These are phyloP conservation scores for Luzula sylvatica DNA, from an alignment of 176 grass and related monocot species.

Conservation along the genomic window DNA sequence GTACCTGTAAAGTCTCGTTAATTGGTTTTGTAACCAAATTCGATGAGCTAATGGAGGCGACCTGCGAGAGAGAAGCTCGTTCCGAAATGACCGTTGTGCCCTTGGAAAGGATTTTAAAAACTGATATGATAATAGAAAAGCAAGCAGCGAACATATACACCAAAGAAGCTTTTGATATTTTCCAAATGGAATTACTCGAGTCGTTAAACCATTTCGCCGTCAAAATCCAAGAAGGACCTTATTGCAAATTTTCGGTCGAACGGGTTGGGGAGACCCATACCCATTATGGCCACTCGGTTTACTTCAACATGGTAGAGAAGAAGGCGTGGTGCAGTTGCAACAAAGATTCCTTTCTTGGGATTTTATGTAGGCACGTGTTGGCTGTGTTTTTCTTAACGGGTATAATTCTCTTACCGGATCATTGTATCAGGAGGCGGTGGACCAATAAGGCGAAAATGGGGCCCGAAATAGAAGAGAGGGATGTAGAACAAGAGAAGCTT, in stretches of 20 bases:
- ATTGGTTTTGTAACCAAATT: conserved; percentile 51
- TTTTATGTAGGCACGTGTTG: conserved; percentile 81
- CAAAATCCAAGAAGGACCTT: conserved; percentile 65
- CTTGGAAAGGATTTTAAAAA: conserved; percentile 58
- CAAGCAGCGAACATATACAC: conserved; percentile 72
- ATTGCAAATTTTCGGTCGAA: conserved; percentile 66
- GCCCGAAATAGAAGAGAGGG: conserved; percentile 27
- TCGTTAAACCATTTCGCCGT: conserved; percentile 50
- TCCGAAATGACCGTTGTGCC: conserved; percentile 39
- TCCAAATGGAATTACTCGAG: conserved; percentile 71
- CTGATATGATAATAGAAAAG: conserved; percentile 58
- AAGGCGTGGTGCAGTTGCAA: conserved; percentile 80
- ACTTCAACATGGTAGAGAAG: conserved; percentile 49
- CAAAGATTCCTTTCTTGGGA: conserved; percentile 53
- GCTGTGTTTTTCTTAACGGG: conserved; percentile 49
- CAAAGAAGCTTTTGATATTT: conserved; percentile 48
- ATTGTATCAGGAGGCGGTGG: conserved; percentile 66
- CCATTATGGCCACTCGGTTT: conserved; percentile 45
- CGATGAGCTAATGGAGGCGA: conserved; percentile 48
- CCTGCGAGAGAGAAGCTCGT: conserved; percentile 40
- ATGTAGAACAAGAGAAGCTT: conserved; percentile 31
- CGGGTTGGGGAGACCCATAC: conserved; percentile 26
- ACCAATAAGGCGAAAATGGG: conserved; percentile 64
- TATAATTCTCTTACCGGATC: conserved; percentile 47
- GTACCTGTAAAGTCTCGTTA: conserved; percentile 32